A percentile compares a stretch with the other conserved stretches of the same genome.
Evolutionary conservation across 106 monocot species (phyloP).

Genomic region (Dioscorea alata): DNA sequence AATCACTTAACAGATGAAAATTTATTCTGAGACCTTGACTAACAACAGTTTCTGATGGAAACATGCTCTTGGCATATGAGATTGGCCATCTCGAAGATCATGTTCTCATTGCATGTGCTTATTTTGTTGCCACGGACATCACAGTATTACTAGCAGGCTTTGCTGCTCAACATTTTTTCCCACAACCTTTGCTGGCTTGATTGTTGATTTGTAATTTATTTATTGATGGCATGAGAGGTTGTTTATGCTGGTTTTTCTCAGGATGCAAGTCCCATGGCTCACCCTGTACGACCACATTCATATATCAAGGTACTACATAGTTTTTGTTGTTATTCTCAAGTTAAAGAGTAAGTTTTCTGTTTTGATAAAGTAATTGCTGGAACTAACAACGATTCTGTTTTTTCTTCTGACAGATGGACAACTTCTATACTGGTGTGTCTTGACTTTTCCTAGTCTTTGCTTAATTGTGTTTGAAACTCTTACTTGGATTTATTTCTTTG

Average conservation of each 20-base stretch:
- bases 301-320: conserved; percentile 77
- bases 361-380: neutral
- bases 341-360: neutral
- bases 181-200: no score
- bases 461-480: neutral
- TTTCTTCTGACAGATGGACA: conserved; percentile 84
- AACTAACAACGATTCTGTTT: conserved; percentile 1
- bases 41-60: no score
- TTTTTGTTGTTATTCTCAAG: neutral
- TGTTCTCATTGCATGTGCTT: no score
- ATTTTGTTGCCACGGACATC: no score
- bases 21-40: no score
- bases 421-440: conserved; percentile 86
- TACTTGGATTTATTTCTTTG: neutral
- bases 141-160: neutral
- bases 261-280: conserved; percentile 99
- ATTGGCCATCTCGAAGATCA: no score
- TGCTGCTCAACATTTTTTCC: neutral
- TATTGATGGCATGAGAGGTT: no score
- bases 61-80: no score
- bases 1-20: no score
- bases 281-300: conserved; percentile 97
- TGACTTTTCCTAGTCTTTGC: neutral
- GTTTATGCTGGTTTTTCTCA: conserved; percentile 17
- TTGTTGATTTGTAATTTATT: no score